Conservation (phyloP, 441 rosid species). For the Francoa sonchifolia region DNA sequence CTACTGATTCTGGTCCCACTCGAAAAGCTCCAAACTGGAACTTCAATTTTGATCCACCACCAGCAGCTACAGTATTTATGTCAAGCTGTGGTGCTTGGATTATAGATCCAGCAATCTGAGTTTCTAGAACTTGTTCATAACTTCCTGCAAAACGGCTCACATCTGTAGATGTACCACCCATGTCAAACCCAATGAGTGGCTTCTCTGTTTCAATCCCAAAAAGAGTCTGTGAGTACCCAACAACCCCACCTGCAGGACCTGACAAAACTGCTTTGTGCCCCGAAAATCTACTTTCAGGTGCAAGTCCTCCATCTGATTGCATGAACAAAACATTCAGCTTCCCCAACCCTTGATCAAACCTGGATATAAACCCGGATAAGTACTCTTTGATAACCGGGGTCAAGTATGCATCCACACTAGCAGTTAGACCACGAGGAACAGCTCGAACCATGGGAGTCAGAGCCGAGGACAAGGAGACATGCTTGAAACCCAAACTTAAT, state of each 20-base stretch:
- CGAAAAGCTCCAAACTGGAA: conserved; percentile 84
- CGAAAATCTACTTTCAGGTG: conserved; percentile 80
- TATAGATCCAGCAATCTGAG: conserved; percentile 88
- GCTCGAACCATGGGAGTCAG: conserved; percentile 94
- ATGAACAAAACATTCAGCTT: conserved; percentile 79
- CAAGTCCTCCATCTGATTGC: conserved; percentile 98
- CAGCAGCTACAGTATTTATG: conserved; percentile 94
- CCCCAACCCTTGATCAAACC: conserved; percentile 60
- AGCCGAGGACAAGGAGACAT: conserved; percentile 80
- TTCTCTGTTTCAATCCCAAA: conserved; percentile 82
- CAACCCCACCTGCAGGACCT: conserved; percentile 98
- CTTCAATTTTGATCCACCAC: conserved; percentile 89
- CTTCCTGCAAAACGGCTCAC: conserved; percentile 94
- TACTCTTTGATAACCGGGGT: conserved; percentile 89
- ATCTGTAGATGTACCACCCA: conserved; percentile 98
- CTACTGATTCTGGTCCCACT: conserved; percentile 93
- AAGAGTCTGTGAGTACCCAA: conserved; percentile 91
- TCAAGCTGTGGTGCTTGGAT: conserved; percentile 98
- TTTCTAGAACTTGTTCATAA: conserved; percentile 84
- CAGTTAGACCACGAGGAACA: conserved; percentile 91
- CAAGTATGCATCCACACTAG: conserved; percentile 88
- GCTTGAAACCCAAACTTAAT: conserved; percentile 61
- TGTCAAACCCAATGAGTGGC: conserved; percentile 91
- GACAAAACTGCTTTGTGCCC: conserved; percentile 95
- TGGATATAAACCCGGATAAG: conserved; percentile 76